phyloP scores from a whole-genome alignment of 2,329 filamentous ascomycete genomes.

The Endothia cerciana region DNA sequence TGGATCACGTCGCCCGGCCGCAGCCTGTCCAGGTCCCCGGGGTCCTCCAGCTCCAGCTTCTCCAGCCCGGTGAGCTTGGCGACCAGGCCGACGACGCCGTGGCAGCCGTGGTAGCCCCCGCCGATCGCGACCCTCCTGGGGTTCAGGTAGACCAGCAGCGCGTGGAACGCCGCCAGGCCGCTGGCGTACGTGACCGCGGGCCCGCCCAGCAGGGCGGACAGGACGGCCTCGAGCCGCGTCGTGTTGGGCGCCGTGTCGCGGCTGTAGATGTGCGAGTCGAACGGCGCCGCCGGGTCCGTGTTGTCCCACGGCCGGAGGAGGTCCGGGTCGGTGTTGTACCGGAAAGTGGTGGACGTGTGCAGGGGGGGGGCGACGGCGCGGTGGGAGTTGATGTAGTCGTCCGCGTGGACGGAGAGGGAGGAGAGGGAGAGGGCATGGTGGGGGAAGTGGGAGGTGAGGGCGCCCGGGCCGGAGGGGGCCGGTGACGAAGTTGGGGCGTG shows the following conservation, averaged over 20 bases:
- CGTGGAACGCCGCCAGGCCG: slow-evolving; percentile 87
- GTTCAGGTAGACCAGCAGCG: slow-evolving; percentile 80
- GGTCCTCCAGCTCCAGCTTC: slow-evolving; percentile 67
- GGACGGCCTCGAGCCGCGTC: slow-evolving; percentile 82
- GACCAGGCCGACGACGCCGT: slow-evolving; percentile 78
- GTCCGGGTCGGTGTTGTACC: slow-evolving; percentile 74
- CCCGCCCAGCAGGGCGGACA: slow-evolving; percentile 72
- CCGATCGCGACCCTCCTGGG: slow-evolving; percentile 81
- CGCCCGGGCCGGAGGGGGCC: slow-evolving; percentile 32
- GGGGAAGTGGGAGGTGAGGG: slow-evolving; percentile 38
- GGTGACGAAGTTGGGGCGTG: not conserved
- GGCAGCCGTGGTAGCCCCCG: slow-evolving; percentile 90
- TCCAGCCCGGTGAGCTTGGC: slow-evolving; percentile 75
- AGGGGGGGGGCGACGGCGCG: slow-evolving; percentile 85
- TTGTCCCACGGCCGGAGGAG: slow-evolving; percentile 59
- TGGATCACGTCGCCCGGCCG: slow-evolving; percentile 82
- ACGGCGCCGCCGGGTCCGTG: slow-evolving; percentile 52
- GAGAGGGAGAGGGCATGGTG: slow-evolving; percentile 57
- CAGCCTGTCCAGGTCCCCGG: slow-evolving; percentile 57
- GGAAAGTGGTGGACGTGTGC: slow-evolving; percentile 90
- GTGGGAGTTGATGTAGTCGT: slow-evolving; percentile 74
- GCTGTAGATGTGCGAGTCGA: slow-evolving; percentile 80
- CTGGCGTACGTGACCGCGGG: slow-evolving; percentile 79
- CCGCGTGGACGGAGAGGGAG: slow-evolving; percentile 77
- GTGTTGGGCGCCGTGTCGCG: slow-evolving; percentile 78